Evolutionary conservation across 257 asterid genomes (phyloP).

Genomic region (Solanum paucissectum): DNA sequence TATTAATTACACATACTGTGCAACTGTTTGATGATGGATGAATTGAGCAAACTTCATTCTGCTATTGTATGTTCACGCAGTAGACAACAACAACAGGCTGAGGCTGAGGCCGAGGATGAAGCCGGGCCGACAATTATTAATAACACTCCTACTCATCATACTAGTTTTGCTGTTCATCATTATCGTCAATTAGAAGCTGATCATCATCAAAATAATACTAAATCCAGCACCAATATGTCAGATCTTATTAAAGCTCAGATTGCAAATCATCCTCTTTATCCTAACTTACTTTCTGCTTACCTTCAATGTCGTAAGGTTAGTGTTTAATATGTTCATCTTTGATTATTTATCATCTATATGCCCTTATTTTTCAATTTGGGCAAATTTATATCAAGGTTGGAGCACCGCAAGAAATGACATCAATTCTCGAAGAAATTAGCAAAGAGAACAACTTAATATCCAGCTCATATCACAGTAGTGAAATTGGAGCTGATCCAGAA

Average conservation of each 20-base stretch:
- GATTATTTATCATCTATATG: neutral
- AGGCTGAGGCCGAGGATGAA: neutral
- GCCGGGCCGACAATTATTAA: neutral
- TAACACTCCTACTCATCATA: neutral
- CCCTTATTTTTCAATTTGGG: neutral
- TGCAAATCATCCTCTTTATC: constrained; percentile 78
- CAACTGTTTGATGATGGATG: constrained; percentile 20
- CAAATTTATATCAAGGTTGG: constrained; percentile 38
- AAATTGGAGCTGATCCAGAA: constrained; percentile 60
- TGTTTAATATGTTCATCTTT: neutral
- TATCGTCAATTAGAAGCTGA: neutral
- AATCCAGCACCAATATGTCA: constrained; percentile 13
- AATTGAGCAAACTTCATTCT: constrained; percentile 36
- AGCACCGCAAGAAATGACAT: constrained; percentile 57
- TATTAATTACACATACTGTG: neutral
- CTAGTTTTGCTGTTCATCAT: neutral
- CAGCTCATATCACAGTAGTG: neutral
- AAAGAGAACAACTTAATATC: constrained; percentile 20
- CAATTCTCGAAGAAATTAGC: constrained; percentile 65
- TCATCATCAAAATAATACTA: neutral
- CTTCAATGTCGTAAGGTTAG: constrained; percentile 66
- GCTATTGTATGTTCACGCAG: constrained; percentile 19
- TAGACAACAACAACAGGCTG: neutral
- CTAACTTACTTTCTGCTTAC: constrained; percentile 60
- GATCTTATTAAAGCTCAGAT: constrained; percentile 63